Evolutionary conservation across 306 rosid genomes (phyloP).

Genomic region (Herpetospermum pedunculosum): DNA sequence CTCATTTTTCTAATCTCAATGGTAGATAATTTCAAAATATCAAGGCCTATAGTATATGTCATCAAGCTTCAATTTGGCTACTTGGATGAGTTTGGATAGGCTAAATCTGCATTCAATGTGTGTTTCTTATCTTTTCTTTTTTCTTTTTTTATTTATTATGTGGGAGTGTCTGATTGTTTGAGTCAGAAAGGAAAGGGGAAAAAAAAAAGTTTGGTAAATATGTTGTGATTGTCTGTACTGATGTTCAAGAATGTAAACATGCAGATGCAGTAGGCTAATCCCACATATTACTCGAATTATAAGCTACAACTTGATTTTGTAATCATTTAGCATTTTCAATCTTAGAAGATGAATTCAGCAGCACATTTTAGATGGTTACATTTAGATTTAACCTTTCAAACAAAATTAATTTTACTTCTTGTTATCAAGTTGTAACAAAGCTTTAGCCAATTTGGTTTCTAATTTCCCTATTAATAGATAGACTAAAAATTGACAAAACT

Average conservation of each 20-base stretch:
- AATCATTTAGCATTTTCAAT: not conserved
- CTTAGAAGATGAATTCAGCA: not conserved
- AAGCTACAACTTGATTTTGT: constrained; percentile 4
- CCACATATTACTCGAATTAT: constrained; percentile 19
- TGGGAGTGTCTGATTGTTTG: constrained; percentile 10
- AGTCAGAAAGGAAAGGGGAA: not conserved
- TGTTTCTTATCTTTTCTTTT: not conserved
- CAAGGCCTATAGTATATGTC: not conserved
- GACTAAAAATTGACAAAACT: not conserved
- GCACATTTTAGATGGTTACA: not conserved
- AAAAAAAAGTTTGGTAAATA: not conserved
- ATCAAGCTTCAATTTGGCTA: not conserved
- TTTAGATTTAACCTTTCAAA: not conserved
- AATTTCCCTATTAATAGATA: not conserved
- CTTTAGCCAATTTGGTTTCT: not conserved
- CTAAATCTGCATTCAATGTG: constrained; percentile 1
- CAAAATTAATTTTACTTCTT: not conserved
- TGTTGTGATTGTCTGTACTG: constrained; percentile 14
- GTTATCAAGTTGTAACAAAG: not conserved
- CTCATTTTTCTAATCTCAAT: constrained; percentile 51
- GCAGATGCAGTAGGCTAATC: constrained; percentile 26
- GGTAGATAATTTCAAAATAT: constrained; percentile 41
- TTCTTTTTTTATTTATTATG: not conserved
- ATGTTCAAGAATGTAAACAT: constrained; percentile 13
- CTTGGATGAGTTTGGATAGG: not conserved